Evolutionary conservation across 176 grass and related monocot genomes (phyloP).

Genomic region (Pharus latifolius): DNA sequence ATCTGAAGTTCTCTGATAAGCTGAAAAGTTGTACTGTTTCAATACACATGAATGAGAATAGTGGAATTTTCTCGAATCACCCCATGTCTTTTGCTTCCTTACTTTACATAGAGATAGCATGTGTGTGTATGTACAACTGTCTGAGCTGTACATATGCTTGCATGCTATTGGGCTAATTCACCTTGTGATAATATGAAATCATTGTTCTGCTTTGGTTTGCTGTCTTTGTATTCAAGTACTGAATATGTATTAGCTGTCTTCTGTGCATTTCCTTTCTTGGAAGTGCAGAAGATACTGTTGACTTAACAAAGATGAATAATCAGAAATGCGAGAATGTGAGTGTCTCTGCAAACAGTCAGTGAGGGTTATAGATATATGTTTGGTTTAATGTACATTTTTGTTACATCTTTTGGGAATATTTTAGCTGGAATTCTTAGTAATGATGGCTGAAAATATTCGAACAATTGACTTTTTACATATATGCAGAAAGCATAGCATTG

Average conservation of each 20-base stretch:
- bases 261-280: background rate
- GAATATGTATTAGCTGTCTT: background rate
- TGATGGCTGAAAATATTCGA: constrained; percentile 2
- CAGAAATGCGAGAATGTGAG: constrained; percentile 1
- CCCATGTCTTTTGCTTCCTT: constrained; percentile 29
- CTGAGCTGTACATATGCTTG: constrained; percentile 29
- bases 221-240: background rate
- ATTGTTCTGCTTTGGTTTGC: background rate
- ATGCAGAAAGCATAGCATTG: background rate
- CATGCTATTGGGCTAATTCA: constrained; percentile 1
- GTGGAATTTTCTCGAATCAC: constrained; percentile 2
- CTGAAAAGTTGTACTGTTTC: constrained; percentile 29
- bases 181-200: background rate
- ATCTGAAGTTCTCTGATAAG: constrained; percentile 19
- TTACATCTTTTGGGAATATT: background rate
- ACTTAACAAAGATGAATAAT: background rate
- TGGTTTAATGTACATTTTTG: too few relatives aligned
- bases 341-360: constrained; percentile 2
- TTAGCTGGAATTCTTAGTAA: constrained; percentile 9
- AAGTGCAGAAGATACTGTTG: background rate
- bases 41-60: constrained; percentile 41
- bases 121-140: constrained; percentile 35
- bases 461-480: background rate
- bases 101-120: constrained; percentile 7
- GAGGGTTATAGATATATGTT: background rate